Percentiles rank a stretch among this genome's conserved stretches.
These are phyloP conservation scores for Mortierella sp. DNA, from an alignment of 371 early-diverging fungal genomes.

Conservation along the genomic window DNA sequence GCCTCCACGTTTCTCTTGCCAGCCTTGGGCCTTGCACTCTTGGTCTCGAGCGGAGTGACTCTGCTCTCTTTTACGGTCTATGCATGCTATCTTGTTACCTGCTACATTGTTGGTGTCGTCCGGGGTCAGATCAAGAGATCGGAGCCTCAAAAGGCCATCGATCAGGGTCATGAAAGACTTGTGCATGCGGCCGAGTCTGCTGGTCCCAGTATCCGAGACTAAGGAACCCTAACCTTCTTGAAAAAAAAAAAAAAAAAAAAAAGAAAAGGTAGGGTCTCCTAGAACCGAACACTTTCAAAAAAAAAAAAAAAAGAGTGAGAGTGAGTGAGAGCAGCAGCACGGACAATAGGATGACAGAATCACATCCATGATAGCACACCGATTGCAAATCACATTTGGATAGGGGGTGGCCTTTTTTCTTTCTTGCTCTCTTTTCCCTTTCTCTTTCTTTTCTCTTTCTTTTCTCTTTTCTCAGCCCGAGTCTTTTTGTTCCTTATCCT, in stretches of 20 bases:
- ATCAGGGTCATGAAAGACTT: no score
- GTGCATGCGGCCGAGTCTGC: no score
- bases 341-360: neutral
- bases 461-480: neutral
- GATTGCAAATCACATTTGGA: neutral
- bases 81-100: slow-evolving; percentile 7
- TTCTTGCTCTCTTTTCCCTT: neutral
- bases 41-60: slow-evolving; percentile 25
- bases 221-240: neutral
- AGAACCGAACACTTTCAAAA: neutral
- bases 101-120: slow-evolving; percentile 21
- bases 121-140: slow-evolving; percentile 11
- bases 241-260: no score
- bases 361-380: neutral
- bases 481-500: neutral
- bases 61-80: slow-evolving; percentile 13
- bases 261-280: no score
- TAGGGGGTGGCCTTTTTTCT: neutral
- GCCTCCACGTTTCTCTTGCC: slow-evolving; percentile 41
- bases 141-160: no score
- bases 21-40: slow-evolving; percentile 23
- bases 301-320: neutral
- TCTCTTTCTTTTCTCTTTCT: neutral
- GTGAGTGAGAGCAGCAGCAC: neutral
- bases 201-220: neutral